A percentile compares a stretch with the other conserved stretches of the same genome.
These are phyloP conservation scores for Xylaria sp. DNA, from an alignment of 2,329 filamentous ascomycete species.

Conservation along the genomic window DNA sequence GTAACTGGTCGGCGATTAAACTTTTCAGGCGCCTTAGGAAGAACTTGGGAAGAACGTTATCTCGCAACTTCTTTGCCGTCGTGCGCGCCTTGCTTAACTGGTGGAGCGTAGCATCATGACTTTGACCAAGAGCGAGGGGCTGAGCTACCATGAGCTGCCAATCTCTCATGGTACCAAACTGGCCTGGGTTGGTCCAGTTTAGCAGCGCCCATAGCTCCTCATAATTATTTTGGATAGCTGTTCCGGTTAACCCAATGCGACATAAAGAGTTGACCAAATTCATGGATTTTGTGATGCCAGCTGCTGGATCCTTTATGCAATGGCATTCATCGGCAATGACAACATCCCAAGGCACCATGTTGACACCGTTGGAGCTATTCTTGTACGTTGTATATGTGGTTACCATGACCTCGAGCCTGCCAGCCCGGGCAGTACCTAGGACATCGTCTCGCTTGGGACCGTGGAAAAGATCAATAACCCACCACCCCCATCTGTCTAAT, in stretches of 20 bases:
- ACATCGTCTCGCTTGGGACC: slow-evolving; percentile 72
- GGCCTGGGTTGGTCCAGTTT: slow-evolving; percentile 93
- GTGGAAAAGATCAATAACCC: slow-evolving; percentile 85
- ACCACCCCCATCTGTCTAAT: slow-evolving; percentile 91
- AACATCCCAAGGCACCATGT: slow-evolving; percentile 89
- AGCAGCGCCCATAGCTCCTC: slow-evolving; percentile 95
- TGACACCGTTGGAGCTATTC: slow-evolving; percentile 74
- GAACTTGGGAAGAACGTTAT: slow-evolving; percentile 86
- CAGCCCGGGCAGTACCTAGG: slow-evolving; percentile 73
- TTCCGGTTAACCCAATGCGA: slow-evolving; percentile 90
- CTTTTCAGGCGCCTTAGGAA: slow-evolving; percentile 94
- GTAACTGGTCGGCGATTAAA: slow-evolving; percentile 88
- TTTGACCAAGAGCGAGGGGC: slow-evolving; percentile 85
- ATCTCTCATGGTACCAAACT: slow-evolving; percentile 65
- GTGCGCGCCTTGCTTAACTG: slow-evolving; percentile 82
- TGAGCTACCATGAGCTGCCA: slow-evolving; percentile 82
- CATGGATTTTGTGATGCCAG: slow-evolving; percentile 84
- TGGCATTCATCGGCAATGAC: slow-evolving; percentile 96
- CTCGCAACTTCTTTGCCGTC: slow-evolving; percentile 82
- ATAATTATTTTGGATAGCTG: slow-evolving; percentile 97
- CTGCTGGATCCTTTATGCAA: slow-evolving; percentile 77
- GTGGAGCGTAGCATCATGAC: slow-evolving; percentile 84
- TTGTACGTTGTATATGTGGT: slow-evolving; percentile 94
- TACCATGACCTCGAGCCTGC: slow-evolving; percentile 86
- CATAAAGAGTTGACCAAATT: slow-evolving; percentile 89